Conservation (phyloP, 345 rosid genomes). For the Populus pruinosa region DNA sequence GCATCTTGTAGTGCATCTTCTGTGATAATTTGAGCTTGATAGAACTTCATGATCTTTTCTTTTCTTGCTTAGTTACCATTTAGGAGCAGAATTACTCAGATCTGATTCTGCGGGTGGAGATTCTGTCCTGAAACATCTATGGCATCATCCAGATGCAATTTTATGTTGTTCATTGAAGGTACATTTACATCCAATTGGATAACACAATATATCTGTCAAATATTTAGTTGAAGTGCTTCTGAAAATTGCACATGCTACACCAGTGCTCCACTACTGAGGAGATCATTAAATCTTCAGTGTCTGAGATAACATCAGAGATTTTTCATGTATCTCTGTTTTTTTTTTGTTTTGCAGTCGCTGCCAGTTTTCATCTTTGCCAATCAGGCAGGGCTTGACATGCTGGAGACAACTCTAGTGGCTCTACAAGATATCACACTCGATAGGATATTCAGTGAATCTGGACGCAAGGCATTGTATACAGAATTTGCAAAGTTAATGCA, state of each 20-base stretch:
- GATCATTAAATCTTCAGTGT: not conserved
- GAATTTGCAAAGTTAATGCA: conserved; percentile 92
- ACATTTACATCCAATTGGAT: not conserved
- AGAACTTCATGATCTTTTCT: conserved; percentile 8
- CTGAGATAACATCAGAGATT: not conserved
- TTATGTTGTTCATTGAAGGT: conserved; percentile 95
- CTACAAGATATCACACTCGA: conserved; percentile 92
- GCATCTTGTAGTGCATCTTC: not conserved
- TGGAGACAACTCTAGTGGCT: conserved; percentile 93
- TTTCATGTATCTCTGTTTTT: not conserved
- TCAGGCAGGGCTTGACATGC: conserved; percentile 98
- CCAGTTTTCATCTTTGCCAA: conserved; percentile 92
- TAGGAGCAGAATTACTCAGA: conserved; percentile 70
- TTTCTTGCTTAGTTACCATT: conserved; percentile 46
- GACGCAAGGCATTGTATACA: conserved; percentile 65
- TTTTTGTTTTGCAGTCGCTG: conserved; percentile 49
- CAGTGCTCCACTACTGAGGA: not conserved
- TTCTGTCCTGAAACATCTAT: conserved; percentile 64
- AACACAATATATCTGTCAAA: not conserved
- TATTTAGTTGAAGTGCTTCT: not conserved
- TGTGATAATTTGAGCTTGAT: not conserved
- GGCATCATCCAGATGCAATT: conserved; percentile 91
- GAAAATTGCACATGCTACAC: not conserved
- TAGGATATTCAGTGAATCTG: conserved; percentile 83
- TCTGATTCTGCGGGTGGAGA: conserved; percentile 56